Evolutionary conservation across 495 filamentous ascomycete species (phyloP), one percentile per base, ranked within the genome.

Genomic region (Trichoderma gamsii): DNA sequence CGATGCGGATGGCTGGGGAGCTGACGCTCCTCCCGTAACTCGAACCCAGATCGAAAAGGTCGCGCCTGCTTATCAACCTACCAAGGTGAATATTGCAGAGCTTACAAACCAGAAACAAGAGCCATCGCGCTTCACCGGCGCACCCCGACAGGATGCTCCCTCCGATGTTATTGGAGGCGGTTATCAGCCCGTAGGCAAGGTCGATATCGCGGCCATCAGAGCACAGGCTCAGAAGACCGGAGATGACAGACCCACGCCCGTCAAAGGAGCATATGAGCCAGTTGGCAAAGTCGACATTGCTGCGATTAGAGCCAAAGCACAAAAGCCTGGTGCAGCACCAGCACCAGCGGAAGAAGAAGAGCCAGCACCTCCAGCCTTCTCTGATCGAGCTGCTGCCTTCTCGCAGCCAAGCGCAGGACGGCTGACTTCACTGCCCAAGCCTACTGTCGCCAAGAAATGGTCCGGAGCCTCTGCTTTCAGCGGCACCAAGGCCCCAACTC

Each of bases 161-260:
- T 74, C 74, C 44, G 88, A 93, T 76, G 83, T 97, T 18, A 89
- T 98, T 29, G 90, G 83, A 71, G 94, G 96, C 12, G 91, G 83
- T n/a, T 99, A 99, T 75, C 93, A 97, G 75, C 95, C 95, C 9
- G 84, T 99, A 69, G 96, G 96, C 12, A 97, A 97, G 77, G 91
- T 98, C 13, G 93, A 98, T 73, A 97, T 99, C 79, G 90, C 91
- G 46, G 92, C 91, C 4, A 87, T 98, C 66, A 84, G 93, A 64
- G 86, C 84, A 64, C 88, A 95, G 73, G 93, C 94, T 12, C 86
- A 88, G 70, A 86, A 89, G 63, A 70, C 80, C 18, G 78, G 84
- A 56, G 90, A 96, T 71, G 91, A 97, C 66, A 81, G 93, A 61
- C 94, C 94, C 5, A 83, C 87, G 5, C 83, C 86, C 5, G 91